Conservation (phyloP, 192 early-diverging fungal species). For the Backusella macrospora region DNA sequence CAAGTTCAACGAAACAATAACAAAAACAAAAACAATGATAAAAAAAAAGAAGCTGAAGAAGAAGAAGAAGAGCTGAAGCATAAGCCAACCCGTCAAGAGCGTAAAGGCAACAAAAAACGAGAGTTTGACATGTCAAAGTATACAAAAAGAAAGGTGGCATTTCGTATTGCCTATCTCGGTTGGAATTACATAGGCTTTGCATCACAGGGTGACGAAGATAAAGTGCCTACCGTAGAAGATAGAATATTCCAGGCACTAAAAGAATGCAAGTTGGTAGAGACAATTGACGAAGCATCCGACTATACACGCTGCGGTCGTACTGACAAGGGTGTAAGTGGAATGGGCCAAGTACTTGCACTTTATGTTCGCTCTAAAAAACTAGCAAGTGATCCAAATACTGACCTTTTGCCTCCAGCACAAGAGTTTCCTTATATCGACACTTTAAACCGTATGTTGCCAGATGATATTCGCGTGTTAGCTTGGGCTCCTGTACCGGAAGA, state of each 20-base stretch:
- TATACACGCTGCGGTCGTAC: constrained; percentile 87
- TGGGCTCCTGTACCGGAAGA: constrained; percentile 80
- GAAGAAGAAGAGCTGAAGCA: not conserved
- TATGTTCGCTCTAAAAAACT: constrained; percentile 68
- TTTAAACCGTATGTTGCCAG: constrained; percentile 83
- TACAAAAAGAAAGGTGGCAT: constrained; percentile 76
- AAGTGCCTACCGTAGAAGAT: constrained; percentile 78
- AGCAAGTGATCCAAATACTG: not conserved
- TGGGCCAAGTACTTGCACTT: constrained; percentile 87
- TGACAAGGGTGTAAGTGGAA: constrained; percentile 87
- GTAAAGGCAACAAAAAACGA: constrained; percentile 36
- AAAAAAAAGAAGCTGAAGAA: not conserved
- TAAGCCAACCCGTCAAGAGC: not conserved
- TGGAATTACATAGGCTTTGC: constrained; percentile 90
- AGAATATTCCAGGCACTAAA: constrained; percentile 83
- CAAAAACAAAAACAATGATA: not conserved
- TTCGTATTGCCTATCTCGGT: constrained; percentile 91
- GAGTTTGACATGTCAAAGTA: constrained; percentile 82
- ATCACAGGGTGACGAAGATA: constrained; percentile 59
- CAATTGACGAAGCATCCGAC: constrained; percentile 60
- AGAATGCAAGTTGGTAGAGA: constrained; percentile 74
- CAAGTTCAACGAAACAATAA: not conserved
- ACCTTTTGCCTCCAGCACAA: constrained; percentile 19
- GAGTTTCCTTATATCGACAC: constrained; percentile 85
- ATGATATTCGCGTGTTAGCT: constrained; percentile 87